phyloP scores from a whole-genome alignment of 352 stramenopile genomes.

The Blastocystis sp. region DNA sequence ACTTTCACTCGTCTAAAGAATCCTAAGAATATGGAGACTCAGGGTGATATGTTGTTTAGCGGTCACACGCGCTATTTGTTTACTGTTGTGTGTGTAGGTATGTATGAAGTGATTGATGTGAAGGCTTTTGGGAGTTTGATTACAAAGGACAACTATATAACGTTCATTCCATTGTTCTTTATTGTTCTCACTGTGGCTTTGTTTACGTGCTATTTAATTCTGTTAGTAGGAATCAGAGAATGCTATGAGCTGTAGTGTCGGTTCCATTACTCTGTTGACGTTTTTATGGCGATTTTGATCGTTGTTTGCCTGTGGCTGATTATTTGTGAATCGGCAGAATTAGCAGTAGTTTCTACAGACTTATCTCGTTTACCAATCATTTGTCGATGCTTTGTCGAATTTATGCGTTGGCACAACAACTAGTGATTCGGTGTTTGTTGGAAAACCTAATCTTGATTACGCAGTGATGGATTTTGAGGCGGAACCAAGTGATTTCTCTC shows the following conservation, averaged over 20 bases:
- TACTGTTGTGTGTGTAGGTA: slow-evolving; percentile 16
- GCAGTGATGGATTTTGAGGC: neutral
- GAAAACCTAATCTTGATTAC: neutral
- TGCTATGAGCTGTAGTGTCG: slow-evolving; percentile 10
- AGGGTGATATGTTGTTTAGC: slow-evolving; percentile 47
- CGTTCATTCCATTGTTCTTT: slow-evolving; percentile 21
- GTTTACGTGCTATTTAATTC: neutral
- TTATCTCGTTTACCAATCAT: neutral
- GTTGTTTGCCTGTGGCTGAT: slow-evolving; percentile 37
- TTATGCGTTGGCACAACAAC: slow-evolving; percentile 27
- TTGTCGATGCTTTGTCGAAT: neutral
- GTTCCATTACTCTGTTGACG: slow-evolving; percentile 50
- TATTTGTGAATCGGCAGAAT: slow-evolving; percentile 21
- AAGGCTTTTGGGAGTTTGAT: slow-evolving; percentile 7
- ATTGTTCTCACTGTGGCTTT: neutral
- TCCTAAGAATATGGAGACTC: slow-evolving; percentile 16
- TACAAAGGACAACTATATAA: neutral
- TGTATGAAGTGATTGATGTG: neutral
- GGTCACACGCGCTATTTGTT: slow-evolving; percentile 41
- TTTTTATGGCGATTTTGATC: slow-evolving; percentile 50
- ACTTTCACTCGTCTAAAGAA: slow-evolving; percentile 29
- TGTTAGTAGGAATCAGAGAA: neutral
- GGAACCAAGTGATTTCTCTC: neutral
- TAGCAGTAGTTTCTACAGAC: neutral
- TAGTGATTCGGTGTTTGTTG: neutral